Evolutionary conservation across 1,284 basidiomycete genomes (phyloP).

Genomic region (Trametes polyzona): DNA sequence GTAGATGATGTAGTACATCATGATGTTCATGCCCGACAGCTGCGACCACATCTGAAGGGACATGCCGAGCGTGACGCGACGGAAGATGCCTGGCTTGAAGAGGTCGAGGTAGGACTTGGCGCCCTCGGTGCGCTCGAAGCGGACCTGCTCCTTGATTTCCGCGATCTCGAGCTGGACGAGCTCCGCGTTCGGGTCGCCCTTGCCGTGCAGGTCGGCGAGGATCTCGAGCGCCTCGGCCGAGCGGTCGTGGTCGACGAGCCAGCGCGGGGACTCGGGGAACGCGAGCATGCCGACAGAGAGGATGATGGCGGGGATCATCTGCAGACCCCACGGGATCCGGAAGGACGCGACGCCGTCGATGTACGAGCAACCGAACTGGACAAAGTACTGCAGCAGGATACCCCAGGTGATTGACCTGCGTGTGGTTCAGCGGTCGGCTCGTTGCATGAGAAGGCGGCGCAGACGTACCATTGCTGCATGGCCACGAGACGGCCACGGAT

Average conservation of each 20-base stretch:
- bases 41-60: conserved; percentile 53
- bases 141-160: conserved; percentile 78
- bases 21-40: conserved; percentile 53
- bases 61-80: conserved; percentile 47
- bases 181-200: conserved; percentile 63
- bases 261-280: conserved; percentile 70
- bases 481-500: conserved; percentile 79
- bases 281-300: conserved; percentile 69
- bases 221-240: conserved; percentile 73
- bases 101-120: conserved; percentile 75
- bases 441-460: too few species aligned
- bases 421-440: neutral
- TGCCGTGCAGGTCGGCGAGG: conserved; percentile 79
- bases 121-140: conserved; percentile 70
- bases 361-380: conserved; percentile 76
- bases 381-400: conserved; percentile 75
- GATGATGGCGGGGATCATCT: conserved; percentile 75
- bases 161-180: conserved; percentile 79
- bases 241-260: conserved; percentile 66
- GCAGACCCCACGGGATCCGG: conserved; percentile 80
- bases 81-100: conserved; percentile 50
- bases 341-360: conserved; percentile 71
- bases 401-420: conserved; percentile 71
- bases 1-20: conserved; percentile 84
- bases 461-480: conserved; percentile 66